A percentile compares a stretch with the other conserved stretches of the same genome.
These are phyloP conservation scores for Dioscorea zingiberensis DNA, from an alignment of 106 monocot species.

Conservation along the genomic window DNA sequence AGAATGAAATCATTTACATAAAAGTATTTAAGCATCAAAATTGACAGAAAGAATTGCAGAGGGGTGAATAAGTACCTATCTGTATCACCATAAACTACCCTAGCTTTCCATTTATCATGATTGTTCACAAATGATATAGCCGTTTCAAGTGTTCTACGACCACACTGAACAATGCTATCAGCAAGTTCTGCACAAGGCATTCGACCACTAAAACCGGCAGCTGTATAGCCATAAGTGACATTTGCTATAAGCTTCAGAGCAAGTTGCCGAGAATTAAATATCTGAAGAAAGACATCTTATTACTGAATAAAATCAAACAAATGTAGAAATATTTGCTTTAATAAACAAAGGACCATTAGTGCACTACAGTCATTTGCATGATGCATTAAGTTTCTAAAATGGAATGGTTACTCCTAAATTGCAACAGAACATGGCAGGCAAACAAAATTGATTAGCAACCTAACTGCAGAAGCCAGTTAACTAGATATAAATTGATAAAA, in stretches of 20 bases:
- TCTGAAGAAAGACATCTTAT: constrained; percentile 31
- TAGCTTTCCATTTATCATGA: constrained; percentile 75
- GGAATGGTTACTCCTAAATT: background rate
- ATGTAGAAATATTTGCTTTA: background rate
- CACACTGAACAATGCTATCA: constrained; percentile 98
- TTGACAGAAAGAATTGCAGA: background rate
- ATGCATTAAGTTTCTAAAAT: background rate
- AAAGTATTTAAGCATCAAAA: background rate
- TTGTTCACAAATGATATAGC: constrained; percentile 78
- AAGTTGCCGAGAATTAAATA: constrained; percentile 90
- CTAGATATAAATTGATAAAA: too few species aligned
- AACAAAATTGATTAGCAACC: too few species aligned
- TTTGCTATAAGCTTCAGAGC: constrained; percentile 97
- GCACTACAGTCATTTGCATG: background rate
- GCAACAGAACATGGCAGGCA: too few species aligned
- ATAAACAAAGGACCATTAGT: background rate
- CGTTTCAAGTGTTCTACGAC: constrained; percentile 87
- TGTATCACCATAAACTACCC: constrained; percentile 95
- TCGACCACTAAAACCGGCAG: constrained; percentile 96
- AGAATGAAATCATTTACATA: constrained; percentile 7
- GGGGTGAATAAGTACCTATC: constrained; percentile 52
- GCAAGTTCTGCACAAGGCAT: constrained; percentile 99
- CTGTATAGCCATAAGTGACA: constrained; percentile 97
- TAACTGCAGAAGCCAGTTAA: too few species aligned
- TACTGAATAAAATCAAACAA: background rate